Evolutionary conservation across 2,329 filamentous ascomycete genomes (phyloP).

Genomic region (Alternaria incomplexa): DNA sequence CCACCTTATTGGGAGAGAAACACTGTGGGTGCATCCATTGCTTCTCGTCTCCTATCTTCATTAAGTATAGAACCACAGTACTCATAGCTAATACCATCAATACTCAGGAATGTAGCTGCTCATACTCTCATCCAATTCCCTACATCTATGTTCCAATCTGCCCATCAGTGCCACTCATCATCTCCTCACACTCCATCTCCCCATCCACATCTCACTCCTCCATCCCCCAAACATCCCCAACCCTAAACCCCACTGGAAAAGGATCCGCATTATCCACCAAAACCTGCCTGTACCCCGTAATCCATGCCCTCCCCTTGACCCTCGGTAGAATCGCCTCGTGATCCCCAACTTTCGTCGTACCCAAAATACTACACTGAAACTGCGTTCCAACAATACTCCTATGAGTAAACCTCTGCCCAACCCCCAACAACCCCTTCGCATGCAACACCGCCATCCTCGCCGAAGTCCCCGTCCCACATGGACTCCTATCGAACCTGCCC

Average conservation of each 20-base stretch:
- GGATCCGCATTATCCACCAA: conserved; percentile 55
- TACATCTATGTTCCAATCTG: background rate
- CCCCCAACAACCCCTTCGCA: conserved; percentile 48
- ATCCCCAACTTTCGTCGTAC: conserved; percentile 48
- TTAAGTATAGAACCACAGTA: background rate
- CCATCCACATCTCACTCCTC: background rate
- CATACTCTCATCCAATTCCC: background rate
- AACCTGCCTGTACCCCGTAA: conserved; percentile 54
- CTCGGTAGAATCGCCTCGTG: conserved; percentile 51
- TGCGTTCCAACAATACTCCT: conserved; percentile 54
- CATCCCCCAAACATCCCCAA: conserved; percentile 39
- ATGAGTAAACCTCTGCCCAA: conserved; percentile 49
- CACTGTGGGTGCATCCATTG: background rate
- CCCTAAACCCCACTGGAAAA: conserved; percentile 50
- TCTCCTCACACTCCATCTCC: background rate
- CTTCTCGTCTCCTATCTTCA: background rate
- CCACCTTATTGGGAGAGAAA: background rate
- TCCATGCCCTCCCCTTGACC: conserved; percentile 55
- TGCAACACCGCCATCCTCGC: conserved; percentile 55
- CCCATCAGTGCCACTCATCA: background rate
- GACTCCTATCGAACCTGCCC: conserved; percentile 55
- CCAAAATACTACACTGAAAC: conserved; percentile 50
- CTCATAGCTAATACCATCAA: background rate
- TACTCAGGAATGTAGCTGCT: background rate
- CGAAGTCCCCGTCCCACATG: conserved; percentile 55